Conservation (phyloP, 2,329 filamentous ascomycete species). For the Cordyceps cicadae region DNA sequence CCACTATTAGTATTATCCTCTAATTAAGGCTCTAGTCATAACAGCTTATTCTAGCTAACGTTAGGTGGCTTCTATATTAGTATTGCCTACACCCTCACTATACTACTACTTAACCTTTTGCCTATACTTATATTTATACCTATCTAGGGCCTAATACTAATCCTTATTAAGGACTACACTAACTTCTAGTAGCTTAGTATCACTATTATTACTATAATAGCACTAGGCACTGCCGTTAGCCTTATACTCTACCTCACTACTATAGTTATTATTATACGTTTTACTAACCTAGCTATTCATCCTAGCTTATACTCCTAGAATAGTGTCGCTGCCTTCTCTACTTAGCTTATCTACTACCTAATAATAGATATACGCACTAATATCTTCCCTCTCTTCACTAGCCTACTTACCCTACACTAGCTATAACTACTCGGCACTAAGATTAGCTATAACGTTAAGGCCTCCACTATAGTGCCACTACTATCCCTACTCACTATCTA, state of each 20-base stretch:
- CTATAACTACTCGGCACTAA: constrained; percentile 15
- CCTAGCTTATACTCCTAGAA: constrained; percentile 17
- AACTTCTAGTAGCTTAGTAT: constrained; percentile 10
- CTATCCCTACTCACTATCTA: constrained; percentile 16
- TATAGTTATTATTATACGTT: constrained; percentile 5
- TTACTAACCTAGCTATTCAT: constrained; percentile 12
- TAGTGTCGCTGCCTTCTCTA: constrained; percentile 14
- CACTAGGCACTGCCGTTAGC: constrained; percentile 11
- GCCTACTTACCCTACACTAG: constrained; percentile 16
- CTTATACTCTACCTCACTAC: constrained; percentile 2
- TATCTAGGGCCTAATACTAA: constrained; percentile 9
- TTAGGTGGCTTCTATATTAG: not conserved
- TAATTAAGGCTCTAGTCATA: not conserved
- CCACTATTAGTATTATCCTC: not conserved
- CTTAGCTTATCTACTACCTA: constrained; percentile 15
- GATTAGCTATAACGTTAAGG: constrained; percentile 15
- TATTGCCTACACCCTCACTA: constrained; percentile 11
- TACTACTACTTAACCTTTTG: constrained; percentile 14
- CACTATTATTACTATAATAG: constrained; percentile 6
- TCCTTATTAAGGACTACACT: constrained; percentile 12
- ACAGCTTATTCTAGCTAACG: not conserved
- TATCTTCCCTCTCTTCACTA: constrained; percentile 17
- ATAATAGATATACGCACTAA: constrained; percentile 12
- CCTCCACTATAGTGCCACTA: constrained; percentile 15
- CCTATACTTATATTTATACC: constrained; percentile 11